Conservation (phyloP, 2,329 filamentous ascomycete genomes). For the Pseudophaeomoniella oleicola region DNA sequence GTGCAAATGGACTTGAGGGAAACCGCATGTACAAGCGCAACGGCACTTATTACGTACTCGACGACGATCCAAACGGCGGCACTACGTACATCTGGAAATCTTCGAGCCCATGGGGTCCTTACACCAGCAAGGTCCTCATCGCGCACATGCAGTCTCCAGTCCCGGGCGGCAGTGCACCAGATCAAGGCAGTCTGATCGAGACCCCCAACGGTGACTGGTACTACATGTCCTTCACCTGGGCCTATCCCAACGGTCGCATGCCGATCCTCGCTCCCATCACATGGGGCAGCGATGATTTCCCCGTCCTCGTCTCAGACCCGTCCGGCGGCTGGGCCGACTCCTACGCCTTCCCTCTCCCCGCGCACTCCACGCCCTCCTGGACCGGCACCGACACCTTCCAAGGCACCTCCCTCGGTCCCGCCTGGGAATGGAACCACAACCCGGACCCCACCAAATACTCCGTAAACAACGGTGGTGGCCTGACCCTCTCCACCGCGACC, state of each 20-base stretch:
- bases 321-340: conserved; percentile 32
- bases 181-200: conserved; percentile 43
- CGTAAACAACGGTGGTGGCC: conserved; percentile 28
- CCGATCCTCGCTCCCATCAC: conserved; percentile 42
- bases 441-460: conserved; percentile 34
- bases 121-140: conserved; percentile 30
- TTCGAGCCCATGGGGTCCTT: conserved; percentile 37
- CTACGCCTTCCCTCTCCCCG: conserved; percentile 22
- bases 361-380: conserved; percentile 14
- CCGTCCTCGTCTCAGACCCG: conserved; percentile 25
- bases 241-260: conserved; percentile 41
- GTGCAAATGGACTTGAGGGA: conserved; percentile 35
- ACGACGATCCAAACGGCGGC: conserved; percentile 29
- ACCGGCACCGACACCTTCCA: conserved; percentile 32
- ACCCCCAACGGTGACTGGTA: conserved; percentile 41
- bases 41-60: conserved; percentile 40
- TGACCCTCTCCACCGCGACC: conserved; percentile 34
- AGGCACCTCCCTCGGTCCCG: conserved; percentile 24
- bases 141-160: conserved; percentile 29
- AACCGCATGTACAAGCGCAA: conserved; percentile 43
- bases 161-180: conserved; percentile 28
- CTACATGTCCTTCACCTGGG: conserved; percentile 42
- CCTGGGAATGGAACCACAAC: conserved; percentile 52
- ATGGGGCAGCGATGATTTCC: conserved; percentile 39
- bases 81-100: conserved; percentile 39